Evolutionary conservation across 2,329 filamentous ascomycete genomes (phyloP).

Genomic region (Dactylellina haptotyla): DNA sequence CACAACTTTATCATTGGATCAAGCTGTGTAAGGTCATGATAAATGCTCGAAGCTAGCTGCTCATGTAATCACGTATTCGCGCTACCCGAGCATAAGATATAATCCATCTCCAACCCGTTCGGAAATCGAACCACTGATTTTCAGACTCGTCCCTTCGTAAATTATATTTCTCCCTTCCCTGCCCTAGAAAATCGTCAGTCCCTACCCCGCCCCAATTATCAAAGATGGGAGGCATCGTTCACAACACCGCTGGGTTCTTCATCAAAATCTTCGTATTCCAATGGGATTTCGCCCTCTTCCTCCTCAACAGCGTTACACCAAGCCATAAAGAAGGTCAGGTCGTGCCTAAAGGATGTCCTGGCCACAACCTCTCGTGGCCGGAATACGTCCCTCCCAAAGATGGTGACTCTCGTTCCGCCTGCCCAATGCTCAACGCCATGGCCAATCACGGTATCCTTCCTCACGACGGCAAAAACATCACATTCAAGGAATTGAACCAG

Average conservation of each 20-base stretch:
- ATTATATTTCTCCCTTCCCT: background rate
- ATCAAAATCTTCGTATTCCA: constrained; percentile 61
- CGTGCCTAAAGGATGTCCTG: constrained; percentile 60
- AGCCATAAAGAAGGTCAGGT: constrained; percentile 61
- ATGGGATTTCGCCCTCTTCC: constrained; percentile 62
- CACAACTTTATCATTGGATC: constrained; percentile 17
- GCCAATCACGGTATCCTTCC: constrained; percentile 67
- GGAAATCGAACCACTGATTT: background rate
- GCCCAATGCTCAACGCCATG: constrained; percentile 67
- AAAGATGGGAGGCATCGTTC: constrained; percentile 43
- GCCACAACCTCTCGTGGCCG: constrained; percentile 61
- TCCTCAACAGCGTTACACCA: constrained; percentile 61
- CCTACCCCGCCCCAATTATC: background rate
- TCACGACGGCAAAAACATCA: constrained; percentile 64
- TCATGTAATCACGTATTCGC: no score
- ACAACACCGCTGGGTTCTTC: constrained; percentile 56
- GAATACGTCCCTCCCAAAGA: constrained; percentile 61
- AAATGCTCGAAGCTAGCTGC: no score
- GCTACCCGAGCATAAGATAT: constrained; percentile 2
- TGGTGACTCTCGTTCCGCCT: constrained; percentile 61
- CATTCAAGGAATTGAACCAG: constrained; percentile 60
- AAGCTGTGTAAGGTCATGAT: no score
- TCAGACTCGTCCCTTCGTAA: background rate
- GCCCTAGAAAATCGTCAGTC: background rate
- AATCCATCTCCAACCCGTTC: constrained; percentile 28